Evolutionary conservation across 2,329 filamentous ascomycete species (phyloP).

Genomic region (Hyphodiscus sp.): DNA sequence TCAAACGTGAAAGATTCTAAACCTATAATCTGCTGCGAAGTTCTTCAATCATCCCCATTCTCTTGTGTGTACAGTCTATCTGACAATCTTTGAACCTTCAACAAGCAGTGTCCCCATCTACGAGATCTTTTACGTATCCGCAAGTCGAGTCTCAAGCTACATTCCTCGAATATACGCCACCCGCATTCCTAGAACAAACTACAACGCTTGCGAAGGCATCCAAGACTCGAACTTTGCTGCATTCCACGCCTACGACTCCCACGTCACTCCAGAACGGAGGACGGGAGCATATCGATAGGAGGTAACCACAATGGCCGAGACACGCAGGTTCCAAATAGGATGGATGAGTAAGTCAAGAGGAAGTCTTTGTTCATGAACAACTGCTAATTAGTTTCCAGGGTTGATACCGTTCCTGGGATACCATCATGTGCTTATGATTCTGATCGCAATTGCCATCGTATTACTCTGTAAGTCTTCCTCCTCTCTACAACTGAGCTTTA

Average conservation of each 20-base stretch:
- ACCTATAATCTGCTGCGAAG: neutral
- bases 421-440: constrained; percentile 91
- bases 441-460: constrained; percentile 91
- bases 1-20: neutral
- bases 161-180: constrained; percentile 9
- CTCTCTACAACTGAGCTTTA: constrained; percentile 1
- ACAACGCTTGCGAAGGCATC: constrained; percentile 11
- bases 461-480: constrained; percentile 68
- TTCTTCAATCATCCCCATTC: neutral
- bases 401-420: constrained; percentile 65
- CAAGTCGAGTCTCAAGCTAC: constrained; percentile 1
- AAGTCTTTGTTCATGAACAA: neutral
- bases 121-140: neutral
- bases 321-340: constrained; percentile 26
- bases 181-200: constrained; percentile 15
- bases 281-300: constrained; percentile 25
- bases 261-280: constrained; percentile 29
- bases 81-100: neutral
- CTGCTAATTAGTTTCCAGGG: constrained; percentile 36
- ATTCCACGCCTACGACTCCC: constrained; percentile 29
- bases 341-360: constrained; percentile 27
- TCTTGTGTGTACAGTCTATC: neutral
- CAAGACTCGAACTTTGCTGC: constrained; percentile 19
- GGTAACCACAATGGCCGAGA: constrained; percentile 18
- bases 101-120: neutral